Evolutionary conservation across 371 early-diverging fungal genomes (phyloP).

Genomic region (Rhizopus arrhizus): DNA sequence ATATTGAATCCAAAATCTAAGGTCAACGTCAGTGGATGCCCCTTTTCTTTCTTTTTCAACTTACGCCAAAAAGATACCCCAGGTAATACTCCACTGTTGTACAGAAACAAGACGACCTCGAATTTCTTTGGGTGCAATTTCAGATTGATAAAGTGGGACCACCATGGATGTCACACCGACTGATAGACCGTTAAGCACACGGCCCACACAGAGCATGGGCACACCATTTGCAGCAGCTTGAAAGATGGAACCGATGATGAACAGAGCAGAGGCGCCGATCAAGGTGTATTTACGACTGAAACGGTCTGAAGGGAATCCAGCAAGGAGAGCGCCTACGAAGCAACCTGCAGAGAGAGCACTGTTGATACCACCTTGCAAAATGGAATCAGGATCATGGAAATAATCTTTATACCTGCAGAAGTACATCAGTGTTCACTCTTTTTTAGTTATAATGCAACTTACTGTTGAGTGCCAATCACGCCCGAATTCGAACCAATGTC

Average conservation of each 20-base stretch:
- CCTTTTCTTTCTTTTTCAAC: slow-evolving; percentile 45
- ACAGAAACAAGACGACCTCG: slow-evolving; percentile 56
- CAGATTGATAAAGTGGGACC: slow-evolving; percentile 58
- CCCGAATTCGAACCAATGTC: too few species aligned
- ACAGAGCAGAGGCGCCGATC: slow-evolving; percentile 36
- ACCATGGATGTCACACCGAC: slow-evolving; percentile 76
- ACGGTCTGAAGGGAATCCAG: slow-evolving; percentile 44
- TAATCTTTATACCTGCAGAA: too few species aligned
- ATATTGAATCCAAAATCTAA: too few species aligned
- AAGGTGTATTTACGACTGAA: slow-evolving; percentile 47
- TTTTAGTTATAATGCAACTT: too few species aligned
- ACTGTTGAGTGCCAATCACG: too few species aligned
- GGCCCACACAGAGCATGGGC: slow-evolving; percentile 64
- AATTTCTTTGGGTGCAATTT: slow-evolving; percentile 61
- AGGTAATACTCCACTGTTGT: slow-evolving; percentile 50
- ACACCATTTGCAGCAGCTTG: slow-evolving; percentile 59
- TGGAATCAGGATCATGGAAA: too few species aligned
- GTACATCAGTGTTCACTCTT: too few species aligned
- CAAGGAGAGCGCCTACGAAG: slow-evolving; percentile 51
- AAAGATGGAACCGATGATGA: slow-evolving; percentile 43
- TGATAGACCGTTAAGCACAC: slow-evolving; percentile 77
- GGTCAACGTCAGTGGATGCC: slow-evolving; percentile 7
- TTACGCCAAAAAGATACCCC: slow-evolving; percentile 54
- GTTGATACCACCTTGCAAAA: slow-evolving; percentile 27
- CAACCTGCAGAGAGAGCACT: slow-evolving; percentile 52